Evolutionary conservation across 192 early-diverging fungal species (phyloP).

Genomic region (Backusella sp.): DNA sequence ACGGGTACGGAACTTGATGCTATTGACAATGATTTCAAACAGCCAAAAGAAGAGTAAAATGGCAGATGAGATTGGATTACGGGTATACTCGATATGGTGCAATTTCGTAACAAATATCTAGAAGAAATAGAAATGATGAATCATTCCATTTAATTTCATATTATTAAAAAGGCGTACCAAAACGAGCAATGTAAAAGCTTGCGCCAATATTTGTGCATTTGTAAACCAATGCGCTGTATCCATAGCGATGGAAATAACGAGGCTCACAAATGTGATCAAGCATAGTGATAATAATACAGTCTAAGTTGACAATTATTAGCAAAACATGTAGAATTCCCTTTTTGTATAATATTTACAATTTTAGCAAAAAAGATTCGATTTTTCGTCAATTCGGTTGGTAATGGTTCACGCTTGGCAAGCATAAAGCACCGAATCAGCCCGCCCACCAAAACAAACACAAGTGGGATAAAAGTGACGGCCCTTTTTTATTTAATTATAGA

Average conservation of each 20-base stretch:
- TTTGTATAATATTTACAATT: conserved; percentile 26
- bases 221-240: background rate
- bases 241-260: background rate
- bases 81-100: conserved; percentile 34
- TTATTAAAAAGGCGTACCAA: conserved; percentile 18
- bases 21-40: conserved; percentile 31
- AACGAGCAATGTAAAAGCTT: conserved; percentile 16
- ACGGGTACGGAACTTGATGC: conserved; percentile 45
- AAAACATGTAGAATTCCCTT: no score
- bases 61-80: conserved; percentile 47
- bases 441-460: conserved; percentile 25
- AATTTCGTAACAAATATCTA: conserved; percentile 32
- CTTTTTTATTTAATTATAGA: background rate
- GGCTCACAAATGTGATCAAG: background rate
- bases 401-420: conserved; percentile 22
- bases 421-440: conserved; percentile 40
- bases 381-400: conserved; percentile 24
- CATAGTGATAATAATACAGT: conserved; percentile 15
- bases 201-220: conserved; percentile 24
- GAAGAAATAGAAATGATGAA: background rate
- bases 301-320: background rate
- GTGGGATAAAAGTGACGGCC: background rate
- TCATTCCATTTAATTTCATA: no score
- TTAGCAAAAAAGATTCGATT: conserved; percentile 34
- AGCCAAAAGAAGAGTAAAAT: conserved; percentile 64